phyloP scores from a whole-genome alignment of 2,329 filamentous ascomycete genomes.

The Aspergillus sojae region DNA sequence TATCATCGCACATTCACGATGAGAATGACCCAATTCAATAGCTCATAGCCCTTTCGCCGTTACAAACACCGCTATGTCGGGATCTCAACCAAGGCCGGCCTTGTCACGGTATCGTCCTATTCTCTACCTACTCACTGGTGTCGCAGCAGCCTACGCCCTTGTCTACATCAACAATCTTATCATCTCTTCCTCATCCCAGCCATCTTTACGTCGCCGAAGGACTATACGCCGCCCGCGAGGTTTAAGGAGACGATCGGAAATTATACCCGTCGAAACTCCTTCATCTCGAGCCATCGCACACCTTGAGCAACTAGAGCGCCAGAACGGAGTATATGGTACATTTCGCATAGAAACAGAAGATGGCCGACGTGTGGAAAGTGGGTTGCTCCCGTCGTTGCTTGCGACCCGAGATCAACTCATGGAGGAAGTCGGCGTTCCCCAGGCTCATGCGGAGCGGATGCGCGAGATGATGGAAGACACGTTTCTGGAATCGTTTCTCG shows the following conservation, averaged over 20 bases:
- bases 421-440: constrained; percentile 41
- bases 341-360: constrained; percentile 47
- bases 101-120: constrained; percentile 45
- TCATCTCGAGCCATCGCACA: constrained; percentile 43
- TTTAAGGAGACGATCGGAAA: constrained; percentile 25
- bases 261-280: constrained; percentile 31
- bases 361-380: constrained; percentile 44
- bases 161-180: constrained; percentile 41
- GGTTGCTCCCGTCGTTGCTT: constrained; percentile 45
- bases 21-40: constrained; percentile 23
- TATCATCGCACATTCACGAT: background rate
- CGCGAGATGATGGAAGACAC: constrained; percentile 49
- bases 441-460: constrained; percentile 44
- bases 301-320: constrained; percentile 42
- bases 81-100: constrained; percentile 32
- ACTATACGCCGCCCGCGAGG: constrained; percentile 42
- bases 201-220: constrained; percentile 42
- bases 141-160: constrained; percentile 46
- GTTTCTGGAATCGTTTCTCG: constrained; percentile 47
- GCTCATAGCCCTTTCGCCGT: constrained; percentile 9
- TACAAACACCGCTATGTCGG: constrained; percentile 32
- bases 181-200: constrained; percentile 26
- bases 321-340: constrained; percentile 46
- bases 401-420: constrained; percentile 46
- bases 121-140: constrained; percentile 45